Evolutionary conservation across 2,329 filamentous ascomycete genomes (phyloP), one percentile per base, ranked within the genome.

Genomic region (Botrytis sinoallii): DNA sequence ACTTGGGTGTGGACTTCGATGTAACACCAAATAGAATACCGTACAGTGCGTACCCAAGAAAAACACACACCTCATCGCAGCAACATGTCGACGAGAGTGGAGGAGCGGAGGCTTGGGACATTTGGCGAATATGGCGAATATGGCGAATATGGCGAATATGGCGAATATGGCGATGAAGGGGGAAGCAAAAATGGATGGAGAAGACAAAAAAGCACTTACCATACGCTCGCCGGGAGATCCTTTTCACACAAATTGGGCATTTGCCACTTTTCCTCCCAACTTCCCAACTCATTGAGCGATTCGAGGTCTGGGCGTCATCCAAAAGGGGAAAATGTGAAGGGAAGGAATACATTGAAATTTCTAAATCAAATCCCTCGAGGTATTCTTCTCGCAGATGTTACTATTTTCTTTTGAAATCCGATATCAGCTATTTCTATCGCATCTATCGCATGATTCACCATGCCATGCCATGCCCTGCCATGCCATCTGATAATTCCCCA

Each of bases 171-270:
- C 32, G 44, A 68, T 22, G 65, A 55, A 55, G n/a, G 63, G 61
- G 65, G 8, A 40, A 25, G 32, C n/a, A 35, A 32, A 67, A 40
- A 5, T 18, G 29, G 46, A 22, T 35, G 22, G 38, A 71, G 22
- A 46, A 25, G 32, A 18, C 14, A 20, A 9, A 44, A 57, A 59
- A 72, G 63, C 61, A 42, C 63, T 68, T 72, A 72, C 61, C 70
- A 72, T 46, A n/a, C 38, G 69, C 57, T 71, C 57, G 42, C 63
- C n/a, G 22, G 61, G 29, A 67, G 48, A 72, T 68, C 70, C 29
- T 72, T 66, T 59, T 48, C n/a, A 55, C 32, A 25, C 22, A 14
- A 44, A 67, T 20, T 52, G 44, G 38, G 38, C 9, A 35, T 57
- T 38, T 67, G 55, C 46, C 46, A 67, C 32, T 29, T 16, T 55